Conservation (phyloP, 441 rosid genomes). For the Populus hybrid region DNA sequence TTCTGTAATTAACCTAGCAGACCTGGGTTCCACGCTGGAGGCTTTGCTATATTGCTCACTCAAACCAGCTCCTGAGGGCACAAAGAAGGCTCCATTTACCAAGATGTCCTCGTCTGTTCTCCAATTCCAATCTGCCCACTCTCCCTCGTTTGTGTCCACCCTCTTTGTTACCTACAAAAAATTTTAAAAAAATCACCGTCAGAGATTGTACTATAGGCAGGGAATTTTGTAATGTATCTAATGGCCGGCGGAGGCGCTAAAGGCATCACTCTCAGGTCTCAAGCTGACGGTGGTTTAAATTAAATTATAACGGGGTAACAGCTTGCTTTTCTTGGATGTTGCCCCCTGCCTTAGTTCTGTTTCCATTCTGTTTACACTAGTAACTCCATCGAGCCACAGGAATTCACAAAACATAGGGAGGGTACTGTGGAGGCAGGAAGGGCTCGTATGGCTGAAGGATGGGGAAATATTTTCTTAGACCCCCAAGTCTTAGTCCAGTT, state of each 20-base stretch:
- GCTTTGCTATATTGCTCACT: slow-evolving; percentile 62
- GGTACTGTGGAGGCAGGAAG: background rate
- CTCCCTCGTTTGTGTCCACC: slow-evolving; percentile 68
- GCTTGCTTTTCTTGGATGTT: no score
- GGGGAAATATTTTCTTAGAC: no score
- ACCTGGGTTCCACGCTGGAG: slow-evolving; percentile 69
- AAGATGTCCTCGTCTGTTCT: slow-evolving; percentile 82
- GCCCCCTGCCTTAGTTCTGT: no score
- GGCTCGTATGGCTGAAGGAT: background rate
- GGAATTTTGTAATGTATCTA: background rate
- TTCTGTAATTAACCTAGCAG: slow-evolving; percentile 54
- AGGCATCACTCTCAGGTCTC: background rate
- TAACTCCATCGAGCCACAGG: no score
- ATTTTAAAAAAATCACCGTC: background rate
- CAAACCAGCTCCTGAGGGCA: slow-evolving; percentile 79
- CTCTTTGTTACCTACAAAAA: slow-evolving; percentile 79
- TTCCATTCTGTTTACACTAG: no score
- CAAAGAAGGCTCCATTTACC: slow-evolving; percentile 91
- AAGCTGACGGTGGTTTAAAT: background rate
- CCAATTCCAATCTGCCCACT: slow-evolving; percentile 93
- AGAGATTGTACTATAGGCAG: background rate
- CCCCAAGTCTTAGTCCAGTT: no score
- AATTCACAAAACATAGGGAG: no score
- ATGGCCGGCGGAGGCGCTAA: slow-evolving; percentile 28
- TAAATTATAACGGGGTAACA: no score